phyloP scores from a whole-genome alignment of 345 rosid species.

The Gossypium arboreum region DNA sequence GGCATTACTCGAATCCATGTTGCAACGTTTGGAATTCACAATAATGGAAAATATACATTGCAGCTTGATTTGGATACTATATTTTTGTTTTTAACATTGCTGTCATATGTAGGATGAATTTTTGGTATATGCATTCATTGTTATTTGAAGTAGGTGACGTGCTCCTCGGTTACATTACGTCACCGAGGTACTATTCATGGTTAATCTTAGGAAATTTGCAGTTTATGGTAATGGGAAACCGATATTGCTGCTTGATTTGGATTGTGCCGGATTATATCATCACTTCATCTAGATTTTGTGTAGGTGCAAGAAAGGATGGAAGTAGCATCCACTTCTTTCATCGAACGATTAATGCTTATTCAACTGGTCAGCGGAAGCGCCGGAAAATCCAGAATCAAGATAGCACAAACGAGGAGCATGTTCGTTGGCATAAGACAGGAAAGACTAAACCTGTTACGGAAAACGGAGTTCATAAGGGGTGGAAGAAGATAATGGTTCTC shows the following conservation, averaged over 20 bases:
- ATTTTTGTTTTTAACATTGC: not conserved
- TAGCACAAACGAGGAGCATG: constrained; percentile 43
- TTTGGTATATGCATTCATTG: not conserved
- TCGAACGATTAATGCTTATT: constrained; percentile 72
- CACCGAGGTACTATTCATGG: not conserved
- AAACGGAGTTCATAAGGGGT: constrained; percentile 65
- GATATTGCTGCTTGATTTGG: constrained; percentile 9
- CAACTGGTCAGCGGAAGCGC: constrained; percentile 92
- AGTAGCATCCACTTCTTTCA: constrained; percentile 73
- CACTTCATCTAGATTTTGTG: constrained; percentile 2
- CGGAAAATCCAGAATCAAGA: constrained; percentile 59
- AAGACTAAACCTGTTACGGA: constrained; percentile 60
- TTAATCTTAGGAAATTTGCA: not conserved
- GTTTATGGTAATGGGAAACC: not conserved
- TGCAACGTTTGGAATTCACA: not conserved
- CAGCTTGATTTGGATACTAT: not conserved
- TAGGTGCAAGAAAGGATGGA: constrained; percentile 90
- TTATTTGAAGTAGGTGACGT: not conserved
- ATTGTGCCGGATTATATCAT: not conserved
- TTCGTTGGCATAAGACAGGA: constrained; percentile 99
- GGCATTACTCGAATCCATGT: not conserved
- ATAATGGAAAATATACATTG: not conserved
- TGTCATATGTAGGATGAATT: not conserved
- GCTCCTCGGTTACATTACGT: not conserved
- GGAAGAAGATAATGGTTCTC: constrained; percentile 92